Evolutionary conservation across 371 early-diverging fungal genomes (phyloP).

Genomic region (Rhizomucor miehei): DNA sequence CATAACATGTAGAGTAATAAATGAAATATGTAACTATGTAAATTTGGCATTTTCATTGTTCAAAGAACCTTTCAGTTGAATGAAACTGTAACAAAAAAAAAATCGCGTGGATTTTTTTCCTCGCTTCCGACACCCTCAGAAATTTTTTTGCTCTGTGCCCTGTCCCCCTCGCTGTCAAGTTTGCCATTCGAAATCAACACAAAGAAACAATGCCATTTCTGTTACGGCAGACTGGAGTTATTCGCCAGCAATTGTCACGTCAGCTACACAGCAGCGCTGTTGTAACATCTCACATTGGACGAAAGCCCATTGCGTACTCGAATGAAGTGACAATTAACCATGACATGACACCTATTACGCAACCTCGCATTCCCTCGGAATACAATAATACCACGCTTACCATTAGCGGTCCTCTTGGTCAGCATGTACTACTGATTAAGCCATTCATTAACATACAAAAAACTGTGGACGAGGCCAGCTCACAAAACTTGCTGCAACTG

Average conservation of each 20-base stretch:
- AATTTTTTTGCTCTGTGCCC: too few species aligned
- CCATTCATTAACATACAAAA: slow-evolving; percentile 73
- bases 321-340: slow-evolving; percentile 63
- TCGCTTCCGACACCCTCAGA: too few species aligned
- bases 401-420: slow-evolving; percentile 84
- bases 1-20: too few species aligned
- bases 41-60: too few species aligned
- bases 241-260: too few species aligned
- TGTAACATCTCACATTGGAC: slow-evolving; percentile 67
- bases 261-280: too few species aligned
- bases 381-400: slow-evolving; percentile 62
- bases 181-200: too few species aligned
- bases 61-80: too few species aligned
- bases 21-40: too few species aligned
- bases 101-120: too few species aligned
- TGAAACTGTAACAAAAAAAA: too few species aligned
- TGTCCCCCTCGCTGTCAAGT: too few species aligned
- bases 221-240: slow-evolving; percentile 5
- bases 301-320: slow-evolving; percentile 63
- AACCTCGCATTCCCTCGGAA: slow-evolving; percentile 61
- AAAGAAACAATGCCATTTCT: background rate
- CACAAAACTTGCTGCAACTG: slow-evolving; percentile 56
- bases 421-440: slow-evolving; percentile 71
- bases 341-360: slow-evolving; percentile 51
- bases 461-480: slow-evolving; percentile 36